Percentiles rank a stretch among this genome's conserved stretches.
phyloP scores from a whole-genome alignment of 805 yeast species.

The Brettanomyces sp. region DNA sequence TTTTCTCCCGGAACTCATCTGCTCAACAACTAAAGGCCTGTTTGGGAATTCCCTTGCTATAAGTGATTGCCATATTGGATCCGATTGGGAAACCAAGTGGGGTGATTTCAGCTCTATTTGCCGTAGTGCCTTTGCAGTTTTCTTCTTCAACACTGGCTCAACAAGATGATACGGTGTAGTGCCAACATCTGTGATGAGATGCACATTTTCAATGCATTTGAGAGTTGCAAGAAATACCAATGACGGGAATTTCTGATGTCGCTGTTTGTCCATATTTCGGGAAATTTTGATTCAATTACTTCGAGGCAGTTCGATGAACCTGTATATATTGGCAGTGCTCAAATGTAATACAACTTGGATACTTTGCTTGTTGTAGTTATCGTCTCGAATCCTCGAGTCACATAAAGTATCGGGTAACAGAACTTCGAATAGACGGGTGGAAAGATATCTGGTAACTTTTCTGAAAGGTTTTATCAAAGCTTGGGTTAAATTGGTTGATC shows the following conservation, averaged over 20 bases:
- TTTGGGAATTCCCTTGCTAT: conserved; percentile 39
- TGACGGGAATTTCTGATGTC: conserved; percentile 14
- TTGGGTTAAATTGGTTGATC: too few relatives aligned
- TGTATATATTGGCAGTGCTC: too few relatives aligned
- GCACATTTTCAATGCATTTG: conserved; percentile 23
- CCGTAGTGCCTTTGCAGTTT: conserved; percentile 35
- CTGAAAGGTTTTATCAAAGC: too few relatives aligned
- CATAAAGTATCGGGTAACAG: too few relatives aligned
- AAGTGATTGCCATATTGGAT: conserved; percentile 36
- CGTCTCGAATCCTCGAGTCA: too few relatives aligned
- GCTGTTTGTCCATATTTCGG: not conserved
- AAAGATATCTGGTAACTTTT: too few relatives aligned
- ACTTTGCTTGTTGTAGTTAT: too few relatives aligned
- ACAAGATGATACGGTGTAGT: conserved; percentile 34
- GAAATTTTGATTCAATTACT: too few relatives aligned
- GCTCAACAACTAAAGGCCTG: conserved; percentile 24
- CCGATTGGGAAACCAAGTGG: conserved; percentile 31
- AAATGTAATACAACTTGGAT: too few relatives aligned
- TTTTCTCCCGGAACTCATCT: conserved; percentile 11
- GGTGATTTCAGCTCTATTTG: conserved; percentile 34
- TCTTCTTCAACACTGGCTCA: conserved; percentile 35
- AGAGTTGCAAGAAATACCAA: conserved; percentile 18
- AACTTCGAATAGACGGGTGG: too few relatives aligned
- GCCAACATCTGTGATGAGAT: conserved; percentile 25
- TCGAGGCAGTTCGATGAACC: too few relatives aligned